A percentile compares a stretch with the other conserved stretches of the same genome.
phyloP scores from a whole-genome alignment of 139 green algal species.

The Choricystis sp. region DNA sequence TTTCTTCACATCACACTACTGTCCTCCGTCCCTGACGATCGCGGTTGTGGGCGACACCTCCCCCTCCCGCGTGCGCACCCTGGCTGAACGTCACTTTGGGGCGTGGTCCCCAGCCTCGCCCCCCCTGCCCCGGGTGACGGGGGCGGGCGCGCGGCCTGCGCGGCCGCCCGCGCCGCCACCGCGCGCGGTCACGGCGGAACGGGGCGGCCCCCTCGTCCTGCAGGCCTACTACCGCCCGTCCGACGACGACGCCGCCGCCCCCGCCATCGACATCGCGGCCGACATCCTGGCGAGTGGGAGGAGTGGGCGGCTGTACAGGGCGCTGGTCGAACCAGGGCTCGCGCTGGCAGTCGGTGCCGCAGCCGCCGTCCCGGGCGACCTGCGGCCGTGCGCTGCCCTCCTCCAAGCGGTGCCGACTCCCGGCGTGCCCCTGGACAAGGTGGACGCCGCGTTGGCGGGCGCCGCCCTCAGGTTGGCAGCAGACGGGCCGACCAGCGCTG shows the following conservation, averaged over 20 bases:
- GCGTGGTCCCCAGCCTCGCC: conserved; percentile 19
- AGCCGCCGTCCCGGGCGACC: conserved; percentile 39
- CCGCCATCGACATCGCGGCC: conserved; percentile 25
- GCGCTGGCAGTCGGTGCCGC: conserved; percentile 24
- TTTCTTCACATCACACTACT: conserved; percentile 46
- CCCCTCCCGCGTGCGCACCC: conserved; percentile 14
- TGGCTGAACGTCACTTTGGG: conserved; percentile 61
- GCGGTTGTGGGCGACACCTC: conserved; percentile 44
- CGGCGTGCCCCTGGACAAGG: conserved; percentile 12
- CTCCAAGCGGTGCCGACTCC: conserved; percentile 18
- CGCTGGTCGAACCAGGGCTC: conserved; percentile 26
- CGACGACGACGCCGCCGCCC: conserved; percentile 6
- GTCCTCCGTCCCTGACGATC: conserved; percentile 36
- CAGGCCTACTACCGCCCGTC: conserved; percentile 52
- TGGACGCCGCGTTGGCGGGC: conserved; percentile 16
- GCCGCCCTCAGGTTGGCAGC: conserved; percentile 20
- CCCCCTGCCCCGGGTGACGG: not conserved
- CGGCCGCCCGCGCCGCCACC: not conserved
- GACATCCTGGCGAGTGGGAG: conserved; percentile 35
- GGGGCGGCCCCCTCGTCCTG: conserved; percentile 30
- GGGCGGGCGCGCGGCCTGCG: conserved; percentile 1
- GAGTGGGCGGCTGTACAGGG: conserved; percentile 34
- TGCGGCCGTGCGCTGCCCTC: conserved; percentile 25
- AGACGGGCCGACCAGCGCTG: conserved; percentile 17
- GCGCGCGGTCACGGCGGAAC: not conserved